Evolutionary conservation across 768 basidiomycete genomes (phyloP), one percentile per base, ranked within the genome.

Genomic region (Lentinula edodes): DNA sequence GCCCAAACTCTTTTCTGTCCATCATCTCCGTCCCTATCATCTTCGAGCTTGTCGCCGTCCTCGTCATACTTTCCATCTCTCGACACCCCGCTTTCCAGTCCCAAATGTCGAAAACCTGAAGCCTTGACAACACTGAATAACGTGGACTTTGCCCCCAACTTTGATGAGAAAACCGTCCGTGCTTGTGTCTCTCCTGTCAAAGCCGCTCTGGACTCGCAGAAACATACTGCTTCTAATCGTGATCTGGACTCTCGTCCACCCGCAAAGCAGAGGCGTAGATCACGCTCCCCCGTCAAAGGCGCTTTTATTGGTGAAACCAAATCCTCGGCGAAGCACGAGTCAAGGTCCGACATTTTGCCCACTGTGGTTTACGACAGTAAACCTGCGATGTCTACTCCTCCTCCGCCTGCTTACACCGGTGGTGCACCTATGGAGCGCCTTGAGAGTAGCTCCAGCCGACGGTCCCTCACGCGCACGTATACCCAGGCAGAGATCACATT

Each of bases 351-450:
- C 23, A 12, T 3, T 48, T 9, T 20, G 38, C 18, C 35, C n/a
- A 20, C 36, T 7, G 3, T 8, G 2, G 34, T 20, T 13, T 2
- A 6, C 18, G 55, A 18, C 9, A 23, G 23, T 18, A 13, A 15
- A 2, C 15, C 34, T 41, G 35, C 9, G 15, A 38, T 36, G 32
- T 2, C 52, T 5, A 16, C 39, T 41, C 55, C 55, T 42, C 52
- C 52, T 5, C n/a, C 39, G n/a, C 55, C 55, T 42, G 20, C 41
- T 42, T 56, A 56, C 55, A 28, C 55, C 1, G 55, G 8, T 56
- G 55, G 55, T 15, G 55, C 41, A 56, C 55, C 55, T 8, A 56
- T 56, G 38, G 55, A 56, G 43, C 55, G 55, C 12, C 39, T 48
- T n/a, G 46, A 56, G n/a, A 41, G 18, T 43, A 43, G 13, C 20